phyloP scores from a whole-genome alignment of 441 rosid species.

The Hura crepitans region DNA sequence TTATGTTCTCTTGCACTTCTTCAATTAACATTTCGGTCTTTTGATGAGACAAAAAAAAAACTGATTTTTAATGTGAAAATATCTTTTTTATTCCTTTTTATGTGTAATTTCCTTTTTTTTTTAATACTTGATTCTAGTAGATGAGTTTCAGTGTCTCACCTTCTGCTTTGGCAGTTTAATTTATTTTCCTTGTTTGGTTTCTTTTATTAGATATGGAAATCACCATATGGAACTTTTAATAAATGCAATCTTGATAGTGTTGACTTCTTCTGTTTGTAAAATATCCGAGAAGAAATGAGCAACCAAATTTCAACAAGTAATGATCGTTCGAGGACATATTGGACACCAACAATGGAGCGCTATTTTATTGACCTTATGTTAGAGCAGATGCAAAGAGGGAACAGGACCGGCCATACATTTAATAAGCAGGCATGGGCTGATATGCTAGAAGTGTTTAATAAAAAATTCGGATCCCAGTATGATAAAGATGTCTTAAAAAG shows the following conservation, averaged over 20 bases:
- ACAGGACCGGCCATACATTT: slow-evolving; percentile 71
- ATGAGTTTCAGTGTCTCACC: not conserved
- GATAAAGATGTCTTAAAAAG: slow-evolving; percentile 74
- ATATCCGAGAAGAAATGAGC: slow-evolving; percentile 37
- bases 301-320: slow-evolving; percentile 37
- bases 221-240: not conserved
- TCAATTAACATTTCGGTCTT: too few species aligned
- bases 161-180: not conserved
- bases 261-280: not conserved
- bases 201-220: not conserved
- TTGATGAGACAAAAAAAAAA: not conserved
- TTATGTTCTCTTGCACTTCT: too few species aligned
- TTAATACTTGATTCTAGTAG: not conserved
- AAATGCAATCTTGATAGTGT: not conserved
- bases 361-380: too few species aligned
- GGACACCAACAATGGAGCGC: slow-evolving; percentile 81
- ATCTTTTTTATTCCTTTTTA: not conserved
- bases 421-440: slow-evolving; percentile 85
- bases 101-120: not conserved
- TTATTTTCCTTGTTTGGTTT: not conserved
- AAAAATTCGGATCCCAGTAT: slow-evolving; percentile 68
- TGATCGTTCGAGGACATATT: too few species aligned
- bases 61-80: not conserved
- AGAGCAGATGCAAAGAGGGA: too few species aligned
- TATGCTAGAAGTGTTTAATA: slow-evolving; percentile 65